phyloP scores from a whole-genome alignment of 768 basidiomycete genomes.

The Exsudoporus frostii region DNA sequence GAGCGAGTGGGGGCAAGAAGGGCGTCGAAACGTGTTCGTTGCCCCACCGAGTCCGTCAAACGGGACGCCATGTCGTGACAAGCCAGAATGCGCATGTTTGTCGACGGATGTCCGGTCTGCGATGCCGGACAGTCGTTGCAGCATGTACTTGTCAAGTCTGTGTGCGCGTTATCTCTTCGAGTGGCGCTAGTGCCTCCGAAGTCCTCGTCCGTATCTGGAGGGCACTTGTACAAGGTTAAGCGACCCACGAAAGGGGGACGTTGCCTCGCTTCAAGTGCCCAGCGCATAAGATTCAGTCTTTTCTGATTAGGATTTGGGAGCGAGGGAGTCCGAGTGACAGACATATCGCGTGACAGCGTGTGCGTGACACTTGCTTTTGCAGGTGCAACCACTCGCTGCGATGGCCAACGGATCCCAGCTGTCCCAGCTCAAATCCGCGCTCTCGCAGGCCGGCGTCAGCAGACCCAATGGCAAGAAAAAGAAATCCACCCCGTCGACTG shows the following conservation, averaged over 20 bases:
- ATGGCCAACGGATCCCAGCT: constrained; percentile 82
- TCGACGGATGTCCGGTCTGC: background rate
- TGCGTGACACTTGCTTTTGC: background rate
- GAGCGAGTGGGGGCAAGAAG: background rate
- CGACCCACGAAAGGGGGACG: no score
- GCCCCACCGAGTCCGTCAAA: background rate
- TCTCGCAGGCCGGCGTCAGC: constrained; percentile 76
- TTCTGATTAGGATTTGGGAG: no score
- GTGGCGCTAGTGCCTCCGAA: background rate
- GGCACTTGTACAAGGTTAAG: no score
- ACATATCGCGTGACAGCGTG: background rate
- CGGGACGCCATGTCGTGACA: background rate
- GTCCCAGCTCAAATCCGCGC: constrained; percentile 82
- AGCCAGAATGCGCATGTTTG: background rate
- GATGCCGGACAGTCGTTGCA: background rate
- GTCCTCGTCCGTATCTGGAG: no score
- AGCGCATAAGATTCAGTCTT: no score
- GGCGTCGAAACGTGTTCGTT: background rate
- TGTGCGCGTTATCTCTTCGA: background rate
- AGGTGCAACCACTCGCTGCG: background rate
- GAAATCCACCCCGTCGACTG: constrained; percentile 52
- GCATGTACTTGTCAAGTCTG: background rate
- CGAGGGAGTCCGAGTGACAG: background rate
- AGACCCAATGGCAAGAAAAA: constrained; percentile 65
- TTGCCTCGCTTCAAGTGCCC: no score